These are phyloP conservation scores for Epichloe hybrida DNA, from an alignment of 2,329 filamentous ascomycete species.

Conservation along the genomic window DNA sequence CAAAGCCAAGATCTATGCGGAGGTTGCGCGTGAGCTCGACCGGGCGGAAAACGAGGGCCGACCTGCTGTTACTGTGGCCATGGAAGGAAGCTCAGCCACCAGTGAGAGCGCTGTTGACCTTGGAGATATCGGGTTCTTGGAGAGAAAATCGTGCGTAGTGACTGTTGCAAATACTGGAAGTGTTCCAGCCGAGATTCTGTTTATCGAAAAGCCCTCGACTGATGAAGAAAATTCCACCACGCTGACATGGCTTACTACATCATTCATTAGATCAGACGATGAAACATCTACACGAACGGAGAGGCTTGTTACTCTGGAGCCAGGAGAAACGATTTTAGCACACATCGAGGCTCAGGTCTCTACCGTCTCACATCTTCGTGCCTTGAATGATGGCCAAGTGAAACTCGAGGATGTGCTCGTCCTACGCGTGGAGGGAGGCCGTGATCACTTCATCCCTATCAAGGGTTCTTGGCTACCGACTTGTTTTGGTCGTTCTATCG, in stretches of 20 bases:
- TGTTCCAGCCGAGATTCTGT: slow-evolving; percentile 64
- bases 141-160: slow-evolving; percentile 50
- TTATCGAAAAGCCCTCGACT: slow-evolving; percentile 56
- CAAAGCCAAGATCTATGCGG: slow-evolving; percentile 70
- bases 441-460: slow-evolving; percentile 84
- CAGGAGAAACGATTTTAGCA: slow-evolving; percentile 68
- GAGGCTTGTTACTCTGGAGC: slow-evolving; percentile 54
- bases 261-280: slow-evolving; percentile 37
- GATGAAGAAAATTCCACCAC: slow-evolving; percentile 27
- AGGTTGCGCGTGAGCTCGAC: slow-evolving; percentile 79
- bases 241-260: slow-evolving; percentile 57
- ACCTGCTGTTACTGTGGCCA: slow-evolving; percentile 68
- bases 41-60: slow-evolving; percentile 83
- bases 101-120: slow-evolving; percentile 56
- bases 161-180: slow-evolving; percentile 89
- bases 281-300: slow-evolving; percentile 20
- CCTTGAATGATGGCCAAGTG: slow-evolving; percentile 54
- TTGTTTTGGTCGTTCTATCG: slow-evolving; percentile 72
- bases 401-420: slow-evolving; percentile 78
- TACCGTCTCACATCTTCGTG: slow-evolving; percentile 47
- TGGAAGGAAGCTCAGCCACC: slow-evolving; percentile 42
- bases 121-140: slow-evolving; percentile 57
- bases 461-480: slow-evolving; percentile 68
- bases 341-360: slow-evolving; percentile 55
- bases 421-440: slow-evolving; percentile 66